Evolutionary conservation across 192 early-diverging fungal genomes (phyloP).

Genomic region (Phlyctochytrium bullatum): DNA sequence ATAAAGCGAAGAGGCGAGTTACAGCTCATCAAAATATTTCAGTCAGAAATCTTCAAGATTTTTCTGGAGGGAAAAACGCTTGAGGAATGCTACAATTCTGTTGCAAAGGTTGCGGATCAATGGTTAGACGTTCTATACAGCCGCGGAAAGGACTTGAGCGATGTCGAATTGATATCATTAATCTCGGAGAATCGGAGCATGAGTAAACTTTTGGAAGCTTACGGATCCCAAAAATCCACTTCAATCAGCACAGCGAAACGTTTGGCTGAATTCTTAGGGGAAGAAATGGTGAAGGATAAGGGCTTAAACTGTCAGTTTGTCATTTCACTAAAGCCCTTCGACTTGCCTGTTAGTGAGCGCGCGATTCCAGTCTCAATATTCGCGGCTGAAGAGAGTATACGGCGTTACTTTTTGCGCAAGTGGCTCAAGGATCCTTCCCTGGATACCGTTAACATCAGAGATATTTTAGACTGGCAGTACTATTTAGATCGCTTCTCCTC

Average conservation of each 20-base stretch:
- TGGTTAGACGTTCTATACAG: conserved; percentile 95
- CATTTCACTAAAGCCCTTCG: conserved; percentile 79
- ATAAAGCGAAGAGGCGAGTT: conserved; percentile 98
- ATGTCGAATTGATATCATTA: conserved; percentile 89
- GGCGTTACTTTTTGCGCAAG: conserved; percentile 80
- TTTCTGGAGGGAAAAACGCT: conserved; percentile 86
- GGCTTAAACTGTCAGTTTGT: conserved; percentile 95
- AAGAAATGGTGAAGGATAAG: conserved; percentile 98
- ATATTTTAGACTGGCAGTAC: conserved; percentile 95
- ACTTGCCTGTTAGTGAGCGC: conserved; percentile 85
- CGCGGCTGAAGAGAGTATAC: conserved; percentile 71
- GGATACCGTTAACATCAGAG: conserved; percentile 79
- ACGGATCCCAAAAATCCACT: conserved; percentile 91
- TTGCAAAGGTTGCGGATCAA: conserved; percentile 85
- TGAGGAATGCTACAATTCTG: conserved; percentile 83
- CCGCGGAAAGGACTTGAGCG: conserved; percentile 74
- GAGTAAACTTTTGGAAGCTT: conserved; percentile 92
- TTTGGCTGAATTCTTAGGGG: conserved; percentile 94
- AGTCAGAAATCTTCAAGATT: conserved; percentile 88
- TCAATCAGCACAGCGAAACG: conserved; percentile 93
- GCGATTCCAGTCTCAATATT: conserved; percentile 96
- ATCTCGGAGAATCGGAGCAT: conserved; percentile 98
- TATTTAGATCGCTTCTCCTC: conserved; percentile 93
- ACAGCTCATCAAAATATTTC: conserved; percentile 98
- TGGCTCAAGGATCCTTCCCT: conserved; percentile 84